Conservation (phyloP, 768 basidiomycete genomes). For the Pseudohyphozyma bogoriensis region DNA sequence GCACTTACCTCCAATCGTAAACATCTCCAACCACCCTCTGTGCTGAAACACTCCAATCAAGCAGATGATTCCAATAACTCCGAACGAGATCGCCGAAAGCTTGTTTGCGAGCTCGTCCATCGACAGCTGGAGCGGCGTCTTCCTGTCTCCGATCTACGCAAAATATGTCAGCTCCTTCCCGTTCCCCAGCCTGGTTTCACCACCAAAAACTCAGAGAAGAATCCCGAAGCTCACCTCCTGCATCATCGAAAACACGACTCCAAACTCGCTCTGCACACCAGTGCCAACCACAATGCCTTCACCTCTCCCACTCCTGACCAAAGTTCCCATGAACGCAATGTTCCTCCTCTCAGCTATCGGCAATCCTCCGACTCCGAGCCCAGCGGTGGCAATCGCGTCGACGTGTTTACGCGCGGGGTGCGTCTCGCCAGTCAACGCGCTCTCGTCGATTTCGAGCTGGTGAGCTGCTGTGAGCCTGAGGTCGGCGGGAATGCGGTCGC, state of each 20-base stretch:
- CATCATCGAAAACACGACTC: conserved; percentile 96
- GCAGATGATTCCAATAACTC: conserved; percentile 87
- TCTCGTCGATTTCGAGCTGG: conserved; percentile 90
- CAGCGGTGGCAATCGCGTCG: conserved; percentile 46
- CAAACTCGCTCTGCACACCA: conserved; percentile 81
- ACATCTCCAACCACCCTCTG: conserved; percentile 92
- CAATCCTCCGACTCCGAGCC: conserved; percentile 38
- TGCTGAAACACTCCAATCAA: conserved; percentile 77
- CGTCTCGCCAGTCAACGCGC: conserved; percentile 88
- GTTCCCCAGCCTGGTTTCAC: too few relatives aligned
- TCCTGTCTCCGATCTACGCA: conserved; percentile 62
- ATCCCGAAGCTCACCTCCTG: conserved; percentile 57
- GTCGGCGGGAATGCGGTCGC: conserved; percentile 90
- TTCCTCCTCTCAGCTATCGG: conserved; percentile 74
- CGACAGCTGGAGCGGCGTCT: conserved; percentile 80
- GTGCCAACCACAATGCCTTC: conserved; percentile 77
- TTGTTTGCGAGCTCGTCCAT: conserved; percentile 97
- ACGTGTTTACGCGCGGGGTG: conserved; percentile 60
- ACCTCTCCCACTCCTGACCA: conserved; percentile 81
- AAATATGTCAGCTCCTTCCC: neutral
- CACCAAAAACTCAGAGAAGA: neutral
- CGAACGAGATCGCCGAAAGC: conserved; percentile 79
- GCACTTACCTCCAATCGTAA: conserved; percentile 84
- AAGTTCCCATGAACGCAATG: conserved; percentile 90
- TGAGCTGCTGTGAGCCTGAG: conserved; percentile 69